These are phyloP conservation scores for Codiaeum variegatum DNA, from an alignment of 441 rosid genomes.

Conservation along the genomic window DNA sequence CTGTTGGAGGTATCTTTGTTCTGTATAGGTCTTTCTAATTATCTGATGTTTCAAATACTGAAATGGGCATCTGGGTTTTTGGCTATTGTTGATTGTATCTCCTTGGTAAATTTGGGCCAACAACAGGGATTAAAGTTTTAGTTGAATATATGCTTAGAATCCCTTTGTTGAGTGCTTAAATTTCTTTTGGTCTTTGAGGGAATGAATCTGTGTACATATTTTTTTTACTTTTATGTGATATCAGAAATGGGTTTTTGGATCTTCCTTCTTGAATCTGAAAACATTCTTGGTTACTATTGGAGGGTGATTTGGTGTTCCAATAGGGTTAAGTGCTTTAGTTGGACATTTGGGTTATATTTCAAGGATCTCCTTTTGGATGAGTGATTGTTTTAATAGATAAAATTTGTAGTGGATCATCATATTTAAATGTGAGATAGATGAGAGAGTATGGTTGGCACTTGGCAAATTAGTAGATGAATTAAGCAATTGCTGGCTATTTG, in stretches of 20 bases:
- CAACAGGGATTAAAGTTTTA: neutral
- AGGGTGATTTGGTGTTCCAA: neutral
- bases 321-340: neutral
- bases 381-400: neutral
- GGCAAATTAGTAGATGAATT: neutral
- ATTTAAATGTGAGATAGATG: neutral
- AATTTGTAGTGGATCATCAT: neutral
- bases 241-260: constrained; percentile 4
- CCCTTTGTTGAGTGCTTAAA: neutral
- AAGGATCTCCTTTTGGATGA: neutral
- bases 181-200: neutral
- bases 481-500: neutral
- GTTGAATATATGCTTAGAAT: neutral
- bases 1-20: constrained; percentile 59
- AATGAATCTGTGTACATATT: neutral
- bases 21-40: neutral
- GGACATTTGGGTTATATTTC: neutral
- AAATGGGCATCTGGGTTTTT: constrained; percentile 19
- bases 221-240: neutral
- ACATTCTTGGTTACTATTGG: neutral
- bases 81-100: constrained; percentile 6
- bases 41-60: constrained; percentile 10
- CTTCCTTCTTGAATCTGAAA: constrained; percentile 3
- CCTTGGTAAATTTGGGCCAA: neutral
- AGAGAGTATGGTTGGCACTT: neutral